A percentile compares a stretch with the other conserved stretches of the same genome.
Evolutionary conservation across 129 eudicot species (phyloP).

Genomic region (Helichrysum umbraculigerum): DNA sequence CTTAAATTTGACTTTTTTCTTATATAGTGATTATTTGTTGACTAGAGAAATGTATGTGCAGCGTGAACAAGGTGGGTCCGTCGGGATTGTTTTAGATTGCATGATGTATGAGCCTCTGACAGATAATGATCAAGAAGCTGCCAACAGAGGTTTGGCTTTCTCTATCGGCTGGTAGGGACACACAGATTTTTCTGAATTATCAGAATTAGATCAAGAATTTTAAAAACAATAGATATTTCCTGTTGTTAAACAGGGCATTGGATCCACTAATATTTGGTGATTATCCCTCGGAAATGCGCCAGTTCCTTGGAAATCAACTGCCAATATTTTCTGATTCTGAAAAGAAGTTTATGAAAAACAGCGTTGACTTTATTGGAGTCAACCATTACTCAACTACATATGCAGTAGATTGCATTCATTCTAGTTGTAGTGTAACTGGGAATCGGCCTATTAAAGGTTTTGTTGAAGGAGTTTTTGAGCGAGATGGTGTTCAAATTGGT

Average conservation of each 20-base stretch:
- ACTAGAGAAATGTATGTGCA: constrained; percentile 34
- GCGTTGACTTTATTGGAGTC: constrained; percentile 68
- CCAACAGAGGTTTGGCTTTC: constrained; percentile 66
- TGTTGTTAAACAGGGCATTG: constrained; percentile 48
- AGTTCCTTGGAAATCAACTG: constrained; percentile 48
- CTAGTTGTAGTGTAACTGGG: constrained; percentile 39
- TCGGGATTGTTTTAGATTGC: constrained; percentile 51
- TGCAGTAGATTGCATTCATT: constrained; percentile 62
- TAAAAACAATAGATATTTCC: not conserved
- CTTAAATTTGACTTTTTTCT: constrained; percentile 20
- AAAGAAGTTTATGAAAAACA: constrained; percentile 39
- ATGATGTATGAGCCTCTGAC: constrained; percentile 53
- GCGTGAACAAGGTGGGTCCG: constrained; percentile 56
- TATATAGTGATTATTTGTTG: not conserved
- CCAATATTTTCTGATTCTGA: constrained; percentile 62
- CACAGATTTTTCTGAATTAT: constrained; percentile 12
- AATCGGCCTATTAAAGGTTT: constrained; percentile 59
- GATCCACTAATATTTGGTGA: constrained; percentile 84
- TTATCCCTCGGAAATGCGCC: constrained; percentile 77
- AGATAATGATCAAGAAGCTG: constrained; percentile 54
- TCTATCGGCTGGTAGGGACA: constrained; percentile 58
- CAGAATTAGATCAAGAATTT: not conserved
- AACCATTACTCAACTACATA: constrained; percentile 73
- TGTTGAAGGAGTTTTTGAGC: constrained; percentile 25
- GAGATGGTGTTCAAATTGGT: constrained; percentile 72